Base-by-base conservation (phyloP, 306 rosid species). In the Acacia acuminata region DNA sequence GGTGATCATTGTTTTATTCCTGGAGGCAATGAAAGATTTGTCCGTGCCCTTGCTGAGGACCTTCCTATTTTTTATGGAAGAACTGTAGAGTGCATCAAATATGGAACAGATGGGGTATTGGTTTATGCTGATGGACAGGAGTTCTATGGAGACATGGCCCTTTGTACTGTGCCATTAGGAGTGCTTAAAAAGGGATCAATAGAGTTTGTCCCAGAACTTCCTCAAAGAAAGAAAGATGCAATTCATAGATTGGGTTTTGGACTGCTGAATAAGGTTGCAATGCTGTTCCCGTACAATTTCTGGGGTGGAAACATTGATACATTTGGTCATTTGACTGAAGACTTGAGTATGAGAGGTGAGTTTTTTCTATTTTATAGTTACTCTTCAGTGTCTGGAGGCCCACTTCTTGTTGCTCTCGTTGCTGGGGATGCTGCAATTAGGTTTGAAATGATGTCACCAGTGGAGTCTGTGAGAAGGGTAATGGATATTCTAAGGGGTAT, bases 1-100 rank as follows among this genome's bases (percentile, higher is more conserved):
- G 98, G 98, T 69, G 98, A 94, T 84, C 98, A 94, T 82, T 94
- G 98, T 86, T 94, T 94, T 66, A 92, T 94, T 75, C 98, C 98
- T 0, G 98, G 97, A 19, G 98, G 98, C 16, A 94, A 92, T 20
- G 95, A 92, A 85, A 86, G 79, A n/a, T 92, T 94, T 82, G 85
- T 94, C 19, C 89, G 96, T 0, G 88, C 90, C 15, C 89, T 94
- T 42, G 92, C 94, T 0, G 94, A 94, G 88, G 97, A 86, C 53
- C 94, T 94, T 77, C 98, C 98, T 0, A 92, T 94, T 85, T 94
- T 94, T 80, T 94, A 89, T 78, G 93, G 88, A 56, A 90, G 87
- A 83, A 89, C 89, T 69, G 97, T 92, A 70, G 90, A 94, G 71
- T 84, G 92, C 16, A 76, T 94, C 38, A 88, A 84, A 82, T 94